These are phyloP conservation scores for Aspergillus luchuensis DNA, from an alignment of 2,329 filamentous ascomycete genomes.

Conservation along the genomic window DNA sequence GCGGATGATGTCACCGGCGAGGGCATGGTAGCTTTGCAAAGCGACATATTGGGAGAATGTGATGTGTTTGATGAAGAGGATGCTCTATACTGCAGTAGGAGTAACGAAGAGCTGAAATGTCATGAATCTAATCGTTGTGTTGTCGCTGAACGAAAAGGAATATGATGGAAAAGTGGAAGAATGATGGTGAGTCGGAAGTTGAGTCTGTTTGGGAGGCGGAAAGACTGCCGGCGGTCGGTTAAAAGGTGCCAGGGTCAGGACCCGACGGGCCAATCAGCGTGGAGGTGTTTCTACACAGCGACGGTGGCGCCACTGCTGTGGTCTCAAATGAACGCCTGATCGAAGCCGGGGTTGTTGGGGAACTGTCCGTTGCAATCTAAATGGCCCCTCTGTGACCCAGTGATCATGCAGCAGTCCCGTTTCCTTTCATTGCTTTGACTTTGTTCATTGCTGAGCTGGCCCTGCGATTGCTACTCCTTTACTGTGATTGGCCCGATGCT, in stretches of 20 bases:
- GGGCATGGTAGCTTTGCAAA: conserved; percentile 38
- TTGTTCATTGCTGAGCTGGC: neutral
- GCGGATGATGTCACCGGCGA: conserved; percentile 52
- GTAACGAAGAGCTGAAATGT: conserved; percentile 5
- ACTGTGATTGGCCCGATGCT: neutral
- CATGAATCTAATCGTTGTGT: conserved; percentile 14
- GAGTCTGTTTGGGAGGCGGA: conserved; percentile 27
- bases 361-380: neutral
- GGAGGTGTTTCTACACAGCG: conserved; percentile 42
- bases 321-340: conserved; percentile 13
- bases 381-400: neutral
- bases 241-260: conserved; percentile 23
- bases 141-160: conserved; percentile 8
- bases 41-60: conserved; percentile 38
- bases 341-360: neutral
- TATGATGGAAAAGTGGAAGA: conserved; percentile 9
- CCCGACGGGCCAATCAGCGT: conserved; percentile 41
- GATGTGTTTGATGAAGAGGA: conserved; percentile 8
- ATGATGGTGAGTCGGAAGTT: conserved; percentile 17
- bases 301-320: conserved; percentile 32
- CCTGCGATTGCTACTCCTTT: neutral
- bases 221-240: conserved; percentile 29
- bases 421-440: neutral
- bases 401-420: neutral
- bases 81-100: conserved; percentile 22